Evolutionary conservation across 108 stramenopile genomes (phyloP).

Genomic region (Nitzschia sp.): DNA sequence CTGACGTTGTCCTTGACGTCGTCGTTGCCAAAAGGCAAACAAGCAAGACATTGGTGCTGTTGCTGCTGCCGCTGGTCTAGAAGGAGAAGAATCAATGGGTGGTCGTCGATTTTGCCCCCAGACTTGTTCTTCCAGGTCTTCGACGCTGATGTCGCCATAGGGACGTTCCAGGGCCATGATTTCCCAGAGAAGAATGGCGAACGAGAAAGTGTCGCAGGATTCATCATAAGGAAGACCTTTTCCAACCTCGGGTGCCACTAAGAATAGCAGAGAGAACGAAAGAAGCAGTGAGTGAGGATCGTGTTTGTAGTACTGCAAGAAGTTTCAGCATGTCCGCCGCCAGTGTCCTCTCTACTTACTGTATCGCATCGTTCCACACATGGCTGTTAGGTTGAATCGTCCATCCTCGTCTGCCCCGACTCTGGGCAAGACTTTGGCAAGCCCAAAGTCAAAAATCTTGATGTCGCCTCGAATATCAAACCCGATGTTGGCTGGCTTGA

Average conservation of each 20-base stretch:
- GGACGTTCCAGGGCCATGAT: conserved; percentile 55
- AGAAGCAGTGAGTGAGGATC: not conserved
- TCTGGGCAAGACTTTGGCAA: conserved; percentile 17
- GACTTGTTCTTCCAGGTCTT: not conserved
- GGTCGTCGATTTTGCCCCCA: conserved; percentile 2
- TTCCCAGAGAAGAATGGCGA: conserved; percentile 75
- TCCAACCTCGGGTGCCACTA: conserved; percentile 52
- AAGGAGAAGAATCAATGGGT: not conserved
- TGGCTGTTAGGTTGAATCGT: conserved; percentile 38
- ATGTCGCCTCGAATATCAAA: conserved; percentile 53
- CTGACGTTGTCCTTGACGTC: not conserved
- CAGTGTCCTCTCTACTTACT: too few relatives aligned
- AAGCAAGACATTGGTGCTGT: not conserved
- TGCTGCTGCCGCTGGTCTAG: not conserved
- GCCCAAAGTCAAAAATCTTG: conserved; percentile 38
- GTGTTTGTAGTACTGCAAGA: too few relatives aligned
- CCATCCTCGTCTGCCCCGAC: conserved; percentile 10
- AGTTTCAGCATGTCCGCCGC: too few relatives aligned
- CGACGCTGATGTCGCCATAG: conserved; percentile 27
- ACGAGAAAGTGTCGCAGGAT: conserved; percentile 74
- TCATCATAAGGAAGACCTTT: conserved; percentile 49
- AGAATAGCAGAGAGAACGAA: not conserved
- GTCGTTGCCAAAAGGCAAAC: conserved; percentile 16
- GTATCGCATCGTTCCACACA: conserved; percentile 46
- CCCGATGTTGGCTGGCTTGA: conserved; percentile 63